Percentiles rank a stretch among this genome's conserved stretches.
Conservation (phyloP, 1,284 basidiomycete genomes). For the Cutaneotrichosporon mucoides region DNA sequence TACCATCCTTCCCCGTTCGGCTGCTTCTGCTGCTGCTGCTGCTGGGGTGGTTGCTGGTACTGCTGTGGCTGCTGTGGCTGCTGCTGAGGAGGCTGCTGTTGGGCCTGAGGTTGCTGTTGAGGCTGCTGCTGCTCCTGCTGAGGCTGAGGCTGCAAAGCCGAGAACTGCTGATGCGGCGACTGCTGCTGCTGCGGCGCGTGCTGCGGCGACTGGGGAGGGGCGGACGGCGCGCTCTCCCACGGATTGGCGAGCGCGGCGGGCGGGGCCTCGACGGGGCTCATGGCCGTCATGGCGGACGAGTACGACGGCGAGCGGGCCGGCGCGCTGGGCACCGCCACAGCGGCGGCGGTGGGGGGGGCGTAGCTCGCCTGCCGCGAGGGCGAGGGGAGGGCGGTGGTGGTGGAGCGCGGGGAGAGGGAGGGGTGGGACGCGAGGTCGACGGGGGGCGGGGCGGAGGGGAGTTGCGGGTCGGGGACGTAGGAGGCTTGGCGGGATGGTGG, state of each 20-base stretch:
- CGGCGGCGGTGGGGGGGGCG: not conserved
- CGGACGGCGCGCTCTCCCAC: not conserved
- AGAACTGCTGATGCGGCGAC: constrained; percentile 7
- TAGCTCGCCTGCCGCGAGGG: not conserved
- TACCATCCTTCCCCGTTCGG: constrained; percentile 6
- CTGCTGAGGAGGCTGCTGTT: constrained; percentile 22
- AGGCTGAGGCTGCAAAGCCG: constrained; percentile 2
- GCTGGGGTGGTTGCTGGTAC: constrained; percentile 19
- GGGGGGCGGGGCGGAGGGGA: constrained; percentile 23
- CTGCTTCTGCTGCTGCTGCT: constrained; percentile 17
- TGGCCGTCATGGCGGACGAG: not conserved
- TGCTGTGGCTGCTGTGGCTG: constrained; percentile 5
- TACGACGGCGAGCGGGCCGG: constrained; percentile 8
- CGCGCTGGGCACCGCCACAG: not conserved
- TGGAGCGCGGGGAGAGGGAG: constrained; percentile 18
- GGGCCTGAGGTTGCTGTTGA: constrained; percentile 7
- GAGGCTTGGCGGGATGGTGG: constrained; percentile 19
- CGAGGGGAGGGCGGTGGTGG: constrained; percentile 41
- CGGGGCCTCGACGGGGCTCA: not conserved
- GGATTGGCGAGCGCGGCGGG: not conserved
- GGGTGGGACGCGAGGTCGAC: constrained; percentile 30
- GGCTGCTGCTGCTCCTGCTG: constrained; percentile 20
- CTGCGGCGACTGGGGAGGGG: constrained; percentile 13
- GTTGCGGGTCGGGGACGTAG: not conserved
- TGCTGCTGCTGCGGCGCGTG: constrained; percentile 14